Evolutionary conservation across 192 early-diverging fungal species (phyloP), one percentile per base, ranked within the genome.

Genomic region (Polychytrium aggregatum): DNA sequence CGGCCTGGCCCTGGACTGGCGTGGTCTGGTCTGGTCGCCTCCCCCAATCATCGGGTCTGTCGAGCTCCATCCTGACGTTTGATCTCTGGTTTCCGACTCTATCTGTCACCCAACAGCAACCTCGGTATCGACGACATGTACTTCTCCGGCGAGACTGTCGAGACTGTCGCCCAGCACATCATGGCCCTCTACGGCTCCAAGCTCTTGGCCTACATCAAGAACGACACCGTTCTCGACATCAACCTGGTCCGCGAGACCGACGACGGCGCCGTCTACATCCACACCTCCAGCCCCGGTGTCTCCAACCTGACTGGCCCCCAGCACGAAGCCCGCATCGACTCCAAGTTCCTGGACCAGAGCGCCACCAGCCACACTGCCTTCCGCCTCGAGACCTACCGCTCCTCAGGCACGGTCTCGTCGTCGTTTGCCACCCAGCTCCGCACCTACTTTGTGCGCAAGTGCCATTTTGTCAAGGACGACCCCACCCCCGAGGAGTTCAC

Each of bases 121-220:
- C 82, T 98, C 33, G 90, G 90, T 42, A 91, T 98, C 55, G 94
- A 98, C 65, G 94, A 98, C 78, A 84, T 89, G 76, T 98, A 98
- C 78, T 98, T 98, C 70, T 80, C 85, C 64, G 71, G 83, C 37
- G 92, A 98, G 77, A 71, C 71, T 26, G 82, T 90, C 29, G 86
- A 90, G 44, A 84, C 85, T 29, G 89, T 98, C 50, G 89, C 87
- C 37, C 82, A 88, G 58, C 92, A 95, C 73, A 92, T 98, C 63
- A 84, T 92, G 65, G 82, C 92, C 22, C 74, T 98, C 17, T 98
- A 98, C 56, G 94, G 86, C 57, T 85, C 94, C 13, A 90, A 96
- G 74, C 86, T 98, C 56, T 78, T 83, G 17, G 85, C 88, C 46
- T 87, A 76, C 67, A 94, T 88, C 71, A 88, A 83, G 64, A 82